Evolutionary conservation across 2,329 filamentous ascomycete species (phyloP), one percentile per base, ranked within the genome.

Genomic region (Trichoderma sp.): DNA sequence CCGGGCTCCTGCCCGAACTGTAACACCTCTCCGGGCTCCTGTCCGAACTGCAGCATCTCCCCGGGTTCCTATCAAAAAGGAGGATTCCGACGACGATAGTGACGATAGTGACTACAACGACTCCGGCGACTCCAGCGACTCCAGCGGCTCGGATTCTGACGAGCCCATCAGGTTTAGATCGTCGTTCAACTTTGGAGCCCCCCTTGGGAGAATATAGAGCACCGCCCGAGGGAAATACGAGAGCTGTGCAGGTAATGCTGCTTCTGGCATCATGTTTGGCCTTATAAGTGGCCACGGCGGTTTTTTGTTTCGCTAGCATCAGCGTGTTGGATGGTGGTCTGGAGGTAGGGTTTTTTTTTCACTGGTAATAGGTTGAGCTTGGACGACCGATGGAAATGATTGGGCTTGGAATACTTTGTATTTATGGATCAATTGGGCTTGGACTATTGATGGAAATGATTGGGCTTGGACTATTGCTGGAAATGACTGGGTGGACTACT

Each of bases 161-260:
- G 17, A 84, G 32, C 81, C 83, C 1, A 76, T 85, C 34, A 82
- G 80, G 71, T 74, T 85, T 48, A 83, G 76, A 72, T 78, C 73
- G 29, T 82, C 79, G 19, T 80, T 76, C 69, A 84, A 84, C 70
- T 84, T 84, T 73, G 82, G 82, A 13, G 79, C 80, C 22, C 82
- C 82, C 1, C 81, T 84, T 70, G 82, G 82, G 73, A 63, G 15
- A 27, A 64, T 59, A 56, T 66, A 56, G 58, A 25, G 45, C 37
- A 54, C 53, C 53, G 4, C n/a, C 59, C 45, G 25, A 37, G 45
- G 6, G 45, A 35, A 32, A 12, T 25, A 5, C 25, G 12, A 22
- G 4, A 50, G 35, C 8, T 39, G 13, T 13, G 19, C n/a, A 52
- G 42, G 12, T 32, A 37, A n/a, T 25, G 42, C 5, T 27, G 32